phyloP scores from a whole-genome alignment of 495 filamentous ascomycete genomes.

The Daldinia bambusicola region DNA sequence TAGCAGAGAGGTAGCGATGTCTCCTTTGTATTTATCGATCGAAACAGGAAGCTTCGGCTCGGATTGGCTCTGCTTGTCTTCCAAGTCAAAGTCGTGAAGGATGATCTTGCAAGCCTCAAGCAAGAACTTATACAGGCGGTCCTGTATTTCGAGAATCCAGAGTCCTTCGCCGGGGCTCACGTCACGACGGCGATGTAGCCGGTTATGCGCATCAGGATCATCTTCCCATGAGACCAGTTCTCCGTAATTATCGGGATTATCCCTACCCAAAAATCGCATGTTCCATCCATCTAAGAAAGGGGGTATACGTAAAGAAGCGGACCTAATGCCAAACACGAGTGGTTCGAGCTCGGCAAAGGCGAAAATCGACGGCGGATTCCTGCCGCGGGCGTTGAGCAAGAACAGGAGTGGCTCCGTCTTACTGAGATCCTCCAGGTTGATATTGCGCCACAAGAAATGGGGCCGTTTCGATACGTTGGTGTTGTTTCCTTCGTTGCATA shows the following conservation, averaged over 20 bases:
- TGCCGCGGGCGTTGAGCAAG: constrained; percentile 6
- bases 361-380: constrained; percentile 1
- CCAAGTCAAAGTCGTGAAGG: not conserved
- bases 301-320: not conserved
- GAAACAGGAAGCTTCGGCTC: not conserved
- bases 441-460: constrained; percentile 1
- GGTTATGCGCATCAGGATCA: not conserved
- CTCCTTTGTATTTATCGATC: not conserved
- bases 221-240: not conserved
- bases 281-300: not conserved
- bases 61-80: not conserved
- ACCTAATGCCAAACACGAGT: not conserved
- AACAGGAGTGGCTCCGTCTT: not conserved
- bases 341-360: constrained; percentile 5
- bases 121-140: not conserved
- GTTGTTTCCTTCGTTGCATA: not conserved
- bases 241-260: not conserved
- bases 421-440: constrained; percentile 7
- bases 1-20: not conserved
- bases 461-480: constrained; percentile 1
- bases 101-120: not conserved
- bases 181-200: not conserved
- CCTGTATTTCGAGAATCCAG: constrained; percentile 9
- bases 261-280: not conserved
- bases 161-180: constrained; percentile 7